A percentile compares a stretch with the other conserved stretches of the same genome.
Conservation (phyloP, 75 land plant species). For the Pinus albicaulis region DNA sequence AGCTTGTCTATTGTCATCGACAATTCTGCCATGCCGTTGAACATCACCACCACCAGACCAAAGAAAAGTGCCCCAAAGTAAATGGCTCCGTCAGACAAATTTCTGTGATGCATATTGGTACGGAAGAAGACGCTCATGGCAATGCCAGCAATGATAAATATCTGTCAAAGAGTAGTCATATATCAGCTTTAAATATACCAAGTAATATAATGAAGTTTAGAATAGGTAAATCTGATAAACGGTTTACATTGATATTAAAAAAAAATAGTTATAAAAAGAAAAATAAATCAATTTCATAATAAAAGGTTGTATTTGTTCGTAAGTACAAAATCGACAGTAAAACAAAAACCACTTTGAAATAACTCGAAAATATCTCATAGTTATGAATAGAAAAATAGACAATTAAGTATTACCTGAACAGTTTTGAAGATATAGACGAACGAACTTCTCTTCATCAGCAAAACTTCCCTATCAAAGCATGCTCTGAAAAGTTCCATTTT, state of each 20-base stretch:
- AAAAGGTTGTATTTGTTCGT: too few relatives aligned
- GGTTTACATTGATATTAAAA: too few relatives aligned
- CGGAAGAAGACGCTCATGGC: conserved; percentile 64
- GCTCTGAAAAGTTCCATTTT: conserved; percentile 64
- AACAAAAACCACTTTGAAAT: too few relatives aligned
- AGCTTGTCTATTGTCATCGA: conserved; percentile 70
- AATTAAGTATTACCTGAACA: conserved; percentile 29
- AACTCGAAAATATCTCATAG: too few relatives aligned
- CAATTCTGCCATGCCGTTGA: conserved; percentile 74
- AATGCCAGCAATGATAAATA: conserved; percentile 26
- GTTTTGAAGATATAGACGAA: conserved; percentile 66
- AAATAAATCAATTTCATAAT: too few relatives aligned
- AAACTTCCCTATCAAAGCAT: conserved; percentile 40
- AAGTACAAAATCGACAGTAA: too few relatives aligned
- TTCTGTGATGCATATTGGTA: conserved; percentile 47
- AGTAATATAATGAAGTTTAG: too few relatives aligned
- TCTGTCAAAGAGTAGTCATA: conserved; percentile 15
- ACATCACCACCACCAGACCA: conserved; percentile 39
- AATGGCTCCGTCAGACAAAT: conserved; percentile 40
- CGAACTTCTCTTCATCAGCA: conserved; percentile 66
- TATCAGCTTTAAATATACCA: background rate
- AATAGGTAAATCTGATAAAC: too few relatives aligned
- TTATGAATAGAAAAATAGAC: too few relatives aligned
- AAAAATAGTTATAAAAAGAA: too few relatives aligned
- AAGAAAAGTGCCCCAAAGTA: conserved; percentile 68